Conservation (phyloP, 176 grass and related monocot species). For the Hordeum vulgare region MorexV3_pseudomolecules_assembly NC_058522.1:576818529-576819028, state of each 20-base stretch:
- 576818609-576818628: background rate
- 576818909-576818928: background rate
- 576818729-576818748: too few species aligned
- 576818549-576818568: slow-evolving; percentile 52
- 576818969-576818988: background rate
- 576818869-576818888: background rate
- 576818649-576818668: background rate
- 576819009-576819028: background rate
- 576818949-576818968: background rate
- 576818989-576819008: background rate
- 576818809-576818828: too few species aligned
- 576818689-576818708: slow-evolving; percentile 3
- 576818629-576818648: background rate
- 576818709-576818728: background rate
- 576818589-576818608: slow-evolving; percentile 83
- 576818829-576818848: slow-evolving; percentile 4
- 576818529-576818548: slow-evolving; percentile 91
- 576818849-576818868: background rate
- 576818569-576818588: slow-evolving; percentile 90
- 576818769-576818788: too few species aligned
- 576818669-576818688: background rate
- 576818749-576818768: too few species aligned
- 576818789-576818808: too few species aligned
- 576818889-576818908: background rate
- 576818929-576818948: background rate